Conservation (phyloP, 306 rosid genomes). For the Adenanthera pavonina region DNA sequence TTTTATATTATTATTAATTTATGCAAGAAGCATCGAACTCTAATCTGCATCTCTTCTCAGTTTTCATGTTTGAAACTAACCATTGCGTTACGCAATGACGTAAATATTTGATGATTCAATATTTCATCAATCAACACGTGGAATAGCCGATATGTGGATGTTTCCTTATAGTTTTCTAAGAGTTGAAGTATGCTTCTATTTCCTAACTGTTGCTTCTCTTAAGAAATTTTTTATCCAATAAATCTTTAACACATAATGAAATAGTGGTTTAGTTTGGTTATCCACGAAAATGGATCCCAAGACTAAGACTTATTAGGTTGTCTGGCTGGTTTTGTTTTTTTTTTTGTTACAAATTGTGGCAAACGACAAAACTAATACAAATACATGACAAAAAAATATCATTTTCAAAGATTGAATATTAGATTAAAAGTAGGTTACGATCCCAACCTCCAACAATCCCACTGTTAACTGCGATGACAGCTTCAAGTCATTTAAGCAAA, state of each 20-base stretch:
- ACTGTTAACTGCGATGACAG: not conserved
- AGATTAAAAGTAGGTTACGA: conserved; percentile 4
- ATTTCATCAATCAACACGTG: not conserved
- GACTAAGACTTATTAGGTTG: not conserved
- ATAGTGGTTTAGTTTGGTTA: conserved; percentile 13
- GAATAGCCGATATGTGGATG: not conserved
- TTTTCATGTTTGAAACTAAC: too few species aligned
- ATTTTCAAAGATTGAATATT: conserved; percentile 6
- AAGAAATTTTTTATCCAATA: not conserved
- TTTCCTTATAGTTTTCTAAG: not conserved
- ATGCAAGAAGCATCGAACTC: too few species aligned
- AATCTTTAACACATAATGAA: not conserved
- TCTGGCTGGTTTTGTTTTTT: not conserved
- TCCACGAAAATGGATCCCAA: not conserved
- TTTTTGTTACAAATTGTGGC: not conserved
- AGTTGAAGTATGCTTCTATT: not conserved
- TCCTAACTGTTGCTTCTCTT: not conserved
- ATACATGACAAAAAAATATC: not conserved
- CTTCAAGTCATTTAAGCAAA: not conserved
- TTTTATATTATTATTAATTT: too few species aligned
- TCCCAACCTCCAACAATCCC: conserved; percentile 13
- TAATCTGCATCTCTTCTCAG: too few species aligned
- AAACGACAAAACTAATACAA: not conserved
- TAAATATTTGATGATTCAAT: not conserved
- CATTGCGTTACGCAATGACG: not conserved